Base-by-base conservation (phyloP, 805 yeast genomes). In the Candida nanaspora region DNA sequence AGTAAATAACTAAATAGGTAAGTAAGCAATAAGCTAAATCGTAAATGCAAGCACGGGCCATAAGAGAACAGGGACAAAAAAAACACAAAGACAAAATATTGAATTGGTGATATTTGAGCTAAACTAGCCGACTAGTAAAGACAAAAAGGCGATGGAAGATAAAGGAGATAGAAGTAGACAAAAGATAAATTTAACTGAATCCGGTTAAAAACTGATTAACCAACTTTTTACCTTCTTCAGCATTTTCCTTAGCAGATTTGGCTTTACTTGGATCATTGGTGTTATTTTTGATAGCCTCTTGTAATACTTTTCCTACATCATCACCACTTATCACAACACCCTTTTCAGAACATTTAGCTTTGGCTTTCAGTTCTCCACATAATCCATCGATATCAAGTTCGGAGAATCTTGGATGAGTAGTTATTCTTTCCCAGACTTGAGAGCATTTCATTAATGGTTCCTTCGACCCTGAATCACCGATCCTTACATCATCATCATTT, bases 361-460 rank as follows among this genome's bases (percentile, higher is more conserved):
- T 93, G 30, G 80, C 63, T 63, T 91, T 85, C 57, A 93, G 72
- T 65, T 93, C 98, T 34, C 66, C 58, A 71, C 98, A 93, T 58
- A 93, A 72, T 2, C 96, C 94, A 57, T 91, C 97, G 48, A 93
- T 89, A 61, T 93, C 98, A 40, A 93, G 70, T 44, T 89, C 96
- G 5, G 93, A 79, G 61, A 89, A 93, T 57, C 83, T 78, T 27
- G 98, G 98, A 69, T 93, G 98, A 19, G 93, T 63, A 2, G 96
- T 85, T 30, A 93, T 83, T 55, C 98, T 75, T 61, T 91, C 98
- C 98, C 98, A 93, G 14, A 91, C 82, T 50, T 88, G 96, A 0
- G 95, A 77, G 62, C 98, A 93, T 55, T 78, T 78, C 63, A 84
- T 63, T 50, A 78, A 57, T 13, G 74, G 69, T 4, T 16, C 19